Conservation (phyloP, 2,329 filamentous ascomycete genomes). For the Pleurostoma richardsiae region DNA sequence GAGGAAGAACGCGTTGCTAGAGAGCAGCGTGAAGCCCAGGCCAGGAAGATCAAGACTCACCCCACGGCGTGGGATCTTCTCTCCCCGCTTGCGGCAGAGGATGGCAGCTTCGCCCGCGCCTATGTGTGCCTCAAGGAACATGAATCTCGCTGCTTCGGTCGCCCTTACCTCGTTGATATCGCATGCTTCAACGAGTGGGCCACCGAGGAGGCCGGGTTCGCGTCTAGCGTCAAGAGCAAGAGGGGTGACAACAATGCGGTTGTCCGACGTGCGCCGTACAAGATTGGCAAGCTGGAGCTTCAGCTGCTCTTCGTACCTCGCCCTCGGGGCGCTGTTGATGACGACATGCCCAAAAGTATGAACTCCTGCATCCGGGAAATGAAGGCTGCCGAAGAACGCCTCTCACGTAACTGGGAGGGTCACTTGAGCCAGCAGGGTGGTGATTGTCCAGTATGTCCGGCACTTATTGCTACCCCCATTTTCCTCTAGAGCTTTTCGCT, state of each 20-base stretch:
- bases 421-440: conserved; percentile 93
- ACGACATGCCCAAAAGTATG: conserved; percentile 99
- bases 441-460: conserved; percentile 80
- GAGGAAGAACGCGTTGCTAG: conserved; percentile 70
- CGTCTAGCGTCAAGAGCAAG: conserved; percentile 93
- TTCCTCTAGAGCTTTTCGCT: conserved; percentile 18
- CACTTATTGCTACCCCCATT: neutral
- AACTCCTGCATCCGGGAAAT: conserved; percentile 92
- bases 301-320: conserved; percentile 94
- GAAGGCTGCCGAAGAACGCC: conserved; percentile 79
- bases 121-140: conserved; percentile 94
- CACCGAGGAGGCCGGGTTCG: conserved; percentile 71
- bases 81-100: conserved; percentile 78
- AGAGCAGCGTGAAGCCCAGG: conserved; percentile 59
- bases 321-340: conserved; percentile 78
- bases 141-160: conserved; percentile 80
- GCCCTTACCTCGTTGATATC: conserved; percentile 81
- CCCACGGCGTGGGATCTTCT: conserved; percentile 82
- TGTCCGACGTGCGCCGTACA: conserved; percentile 87
- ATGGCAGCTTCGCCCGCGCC: conserved; percentile 89
- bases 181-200: conserved; percentile 99
- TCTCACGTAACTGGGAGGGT: conserved; percentile 77
- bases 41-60: conserved; percentile 56
- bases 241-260: conserved; percentile 60
- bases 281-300: conserved; percentile 88